phyloP scores from a whole-genome alignment of 768 basidiomycete genomes.

The Podaxis sp. region DNA sequence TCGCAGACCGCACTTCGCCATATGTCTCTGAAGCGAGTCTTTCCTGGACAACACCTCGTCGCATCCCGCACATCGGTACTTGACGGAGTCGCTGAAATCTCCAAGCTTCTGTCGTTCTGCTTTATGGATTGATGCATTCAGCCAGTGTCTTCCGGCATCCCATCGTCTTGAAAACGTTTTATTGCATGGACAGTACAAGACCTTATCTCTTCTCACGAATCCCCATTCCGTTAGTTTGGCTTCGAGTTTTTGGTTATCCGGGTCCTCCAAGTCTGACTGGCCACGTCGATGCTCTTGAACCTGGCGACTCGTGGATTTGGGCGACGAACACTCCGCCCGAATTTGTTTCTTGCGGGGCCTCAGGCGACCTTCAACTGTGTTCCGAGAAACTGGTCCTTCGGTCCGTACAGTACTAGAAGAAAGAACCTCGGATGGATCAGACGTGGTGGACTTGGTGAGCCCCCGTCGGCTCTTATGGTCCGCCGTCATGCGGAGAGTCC shows the following conservation, averaged over 20 bases:
- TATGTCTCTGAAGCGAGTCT: constrained; percentile 7
- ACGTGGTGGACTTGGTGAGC: neutral
- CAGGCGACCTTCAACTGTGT: neutral
- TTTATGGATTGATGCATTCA: neutral
- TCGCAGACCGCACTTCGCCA: neutral
- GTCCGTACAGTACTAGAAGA: neutral
- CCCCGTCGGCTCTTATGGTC: neutral
- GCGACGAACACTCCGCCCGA: neutral
- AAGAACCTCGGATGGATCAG: neutral
- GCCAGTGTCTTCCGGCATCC: constrained; percentile 8
- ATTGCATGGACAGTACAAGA: neutral
- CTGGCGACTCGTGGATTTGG: neutral
- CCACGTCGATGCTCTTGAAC: neutral
- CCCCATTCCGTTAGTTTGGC: neutral
- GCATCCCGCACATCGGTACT: neutral
- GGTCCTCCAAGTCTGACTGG: too few species aligned
- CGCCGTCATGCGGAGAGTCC: neutral
- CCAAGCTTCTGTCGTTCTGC: neutral
- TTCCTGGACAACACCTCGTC: neutral
- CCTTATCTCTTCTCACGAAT: neutral
- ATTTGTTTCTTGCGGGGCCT: neutral
- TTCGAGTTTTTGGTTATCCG: neutral
- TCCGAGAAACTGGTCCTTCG: neutral
- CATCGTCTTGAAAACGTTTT: neutral
- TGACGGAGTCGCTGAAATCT: neutral